Evolutionary conservation across 2,329 filamentous ascomycete genomes (phyloP).

Genomic region (Penicillium sclerotiorum): DNA sequence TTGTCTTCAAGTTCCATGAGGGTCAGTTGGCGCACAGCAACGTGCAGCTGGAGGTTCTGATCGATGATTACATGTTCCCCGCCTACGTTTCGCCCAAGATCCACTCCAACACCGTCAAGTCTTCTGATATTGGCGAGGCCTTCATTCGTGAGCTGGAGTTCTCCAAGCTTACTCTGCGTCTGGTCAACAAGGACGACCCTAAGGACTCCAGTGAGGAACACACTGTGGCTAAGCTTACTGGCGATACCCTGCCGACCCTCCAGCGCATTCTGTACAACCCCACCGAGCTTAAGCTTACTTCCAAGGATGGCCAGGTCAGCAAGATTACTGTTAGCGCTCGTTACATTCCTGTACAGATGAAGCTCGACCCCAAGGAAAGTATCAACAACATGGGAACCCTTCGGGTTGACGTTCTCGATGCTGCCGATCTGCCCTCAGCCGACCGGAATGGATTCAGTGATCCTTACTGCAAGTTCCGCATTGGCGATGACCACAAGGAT

Average conservation of each 20-base stretch:
- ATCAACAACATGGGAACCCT: slow-evolving; percentile 99
- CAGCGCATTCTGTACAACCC: slow-evolving; percentile 92
- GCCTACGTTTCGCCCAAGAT: slow-evolving; percentile 82
- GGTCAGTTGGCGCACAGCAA: slow-evolving; percentile 77
- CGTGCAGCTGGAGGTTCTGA: slow-evolving; percentile 80
- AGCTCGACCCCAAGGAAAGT: slow-evolving; percentile 88
- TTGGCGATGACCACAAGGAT: slow-evolving; percentile 84
- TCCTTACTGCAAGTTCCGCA: slow-evolving; percentile 91
- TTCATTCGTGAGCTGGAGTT: slow-evolving; percentile 98
- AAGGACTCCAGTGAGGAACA: slow-evolving; percentile 70
- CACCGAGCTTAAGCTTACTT: slow-evolving; percentile 76
- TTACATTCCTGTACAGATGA: slow-evolving; percentile 93
- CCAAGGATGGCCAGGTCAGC: slow-evolving; percentile 73
- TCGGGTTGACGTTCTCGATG: slow-evolving; percentile 90
- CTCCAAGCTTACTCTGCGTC: slow-evolving; percentile 84
- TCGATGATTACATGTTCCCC: slow-evolving; percentile 93
- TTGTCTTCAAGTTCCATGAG: slow-evolving; percentile 93
- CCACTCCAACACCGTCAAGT: slow-evolving; percentile 67
- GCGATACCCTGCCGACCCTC: slow-evolving; percentile 82
- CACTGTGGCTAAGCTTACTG: slow-evolving; percentile 78
- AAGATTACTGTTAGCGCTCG: slow-evolving; percentile 90
- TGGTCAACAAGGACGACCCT: slow-evolving; percentile 77
- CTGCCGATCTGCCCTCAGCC: slow-evolving; percentile 81
- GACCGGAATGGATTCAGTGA: slow-evolving; percentile 97
- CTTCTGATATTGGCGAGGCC: slow-evolving; percentile 93